Evolutionary conservation across 1,284 basidiomycete species (phyloP).

Genomic region (Puccinia coronata): DNA sequence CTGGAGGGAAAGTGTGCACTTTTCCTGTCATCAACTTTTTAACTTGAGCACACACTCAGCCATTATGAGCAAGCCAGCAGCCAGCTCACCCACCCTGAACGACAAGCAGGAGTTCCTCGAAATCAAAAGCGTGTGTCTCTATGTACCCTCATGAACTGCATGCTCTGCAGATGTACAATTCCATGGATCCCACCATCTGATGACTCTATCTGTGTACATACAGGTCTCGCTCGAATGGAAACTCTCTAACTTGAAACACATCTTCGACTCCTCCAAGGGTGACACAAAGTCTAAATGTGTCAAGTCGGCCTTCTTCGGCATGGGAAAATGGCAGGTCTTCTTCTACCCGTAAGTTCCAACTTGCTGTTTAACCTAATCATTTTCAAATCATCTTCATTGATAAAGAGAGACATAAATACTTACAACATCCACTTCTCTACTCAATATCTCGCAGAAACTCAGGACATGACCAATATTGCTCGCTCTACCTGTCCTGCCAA

Average conservation of each 20-base stretch:
- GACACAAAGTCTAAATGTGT: constrained; percentile 60
- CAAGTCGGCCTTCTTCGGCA: constrained; percentile 55
- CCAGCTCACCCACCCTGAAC: not conserved
- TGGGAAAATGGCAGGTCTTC: constrained; percentile 56
- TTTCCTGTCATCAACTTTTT: no score
- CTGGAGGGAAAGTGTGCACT: no score
- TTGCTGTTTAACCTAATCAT: not conserved
- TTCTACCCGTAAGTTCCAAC: constrained; percentile 53
- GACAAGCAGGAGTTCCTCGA: constrained; percentile 38
- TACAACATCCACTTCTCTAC: not conserved
- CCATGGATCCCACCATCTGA: not conserved
- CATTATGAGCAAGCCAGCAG: constrained; percentile 9
- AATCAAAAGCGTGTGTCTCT: constrained; percentile 30
- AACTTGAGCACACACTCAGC: not conserved
- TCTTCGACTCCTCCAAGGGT: constrained; percentile 59
- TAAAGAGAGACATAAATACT: not conserved
- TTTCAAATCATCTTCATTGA: not conserved
- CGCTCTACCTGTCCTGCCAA: constrained; percentile 57
- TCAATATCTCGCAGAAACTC: constrained; percentile 10
- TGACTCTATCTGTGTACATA: no score
- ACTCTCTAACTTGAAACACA: constrained; percentile 57
- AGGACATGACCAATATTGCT: constrained; percentile 53
- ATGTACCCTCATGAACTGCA: not conserved
- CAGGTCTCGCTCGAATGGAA: constrained; percentile 57
- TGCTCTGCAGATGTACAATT: not conserved